Percentiles rank a stretch among this genome's conserved stretches.
These are phyloP conservation scores for Parmales sp. DNA, from an alignment of 108 stramenopile genomes.

Conservation along the genomic window DNA sequence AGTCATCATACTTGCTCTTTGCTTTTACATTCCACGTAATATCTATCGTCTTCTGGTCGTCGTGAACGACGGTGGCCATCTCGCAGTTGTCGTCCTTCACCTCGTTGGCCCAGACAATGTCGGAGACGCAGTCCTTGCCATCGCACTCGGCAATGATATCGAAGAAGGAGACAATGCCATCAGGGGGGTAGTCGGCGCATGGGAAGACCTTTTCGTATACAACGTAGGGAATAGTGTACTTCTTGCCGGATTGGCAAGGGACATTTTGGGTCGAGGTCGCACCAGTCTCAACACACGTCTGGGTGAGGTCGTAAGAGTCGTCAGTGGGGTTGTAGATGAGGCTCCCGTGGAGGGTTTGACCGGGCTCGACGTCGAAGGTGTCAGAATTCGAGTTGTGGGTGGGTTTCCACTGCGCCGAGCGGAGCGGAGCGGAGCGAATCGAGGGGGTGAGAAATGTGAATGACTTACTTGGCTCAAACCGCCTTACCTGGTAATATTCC, in stretches of 20 bases:
- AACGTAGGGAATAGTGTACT: slow-evolving; percentile 13
- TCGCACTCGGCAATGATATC: slow-evolving; percentile 11
- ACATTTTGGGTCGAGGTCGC: not conserved
- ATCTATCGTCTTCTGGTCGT: not conserved
- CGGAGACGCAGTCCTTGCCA: not conserved
- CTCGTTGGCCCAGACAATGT: not conserved
- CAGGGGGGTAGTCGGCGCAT: slow-evolving; percentile 7
- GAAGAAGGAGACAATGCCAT: slow-evolving; percentile 1
- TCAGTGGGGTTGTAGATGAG: slow-evolving; percentile 6
- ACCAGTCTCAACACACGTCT: slow-evolving; percentile 13
- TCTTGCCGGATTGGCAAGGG: slow-evolving; percentile 6
- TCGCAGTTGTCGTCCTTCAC: slow-evolving; percentile 13
- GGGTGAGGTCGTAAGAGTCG: slow-evolving; percentile 9
- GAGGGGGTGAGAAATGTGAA: too few relatives aligned
- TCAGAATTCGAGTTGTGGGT: slow-evolving; percentile 1
- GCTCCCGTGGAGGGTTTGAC: not conserved
- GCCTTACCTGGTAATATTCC: slow-evolving; percentile 11
- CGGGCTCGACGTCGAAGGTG: not conserved
- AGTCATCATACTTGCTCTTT: not conserved
- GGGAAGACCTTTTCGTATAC: slow-evolving; percentile 12
- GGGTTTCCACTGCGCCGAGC: slow-evolving; percentile 3
- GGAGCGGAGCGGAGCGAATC: too few relatives aligned
- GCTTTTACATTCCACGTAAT: slow-evolving; percentile 5
- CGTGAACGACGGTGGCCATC: not conserved
- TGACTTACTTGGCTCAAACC: too few relatives aligned